phyloP scores from a whole-genome alignment of 2,329 filamentous ascomycete species.

The Stenocarpella maydis region DNA sequence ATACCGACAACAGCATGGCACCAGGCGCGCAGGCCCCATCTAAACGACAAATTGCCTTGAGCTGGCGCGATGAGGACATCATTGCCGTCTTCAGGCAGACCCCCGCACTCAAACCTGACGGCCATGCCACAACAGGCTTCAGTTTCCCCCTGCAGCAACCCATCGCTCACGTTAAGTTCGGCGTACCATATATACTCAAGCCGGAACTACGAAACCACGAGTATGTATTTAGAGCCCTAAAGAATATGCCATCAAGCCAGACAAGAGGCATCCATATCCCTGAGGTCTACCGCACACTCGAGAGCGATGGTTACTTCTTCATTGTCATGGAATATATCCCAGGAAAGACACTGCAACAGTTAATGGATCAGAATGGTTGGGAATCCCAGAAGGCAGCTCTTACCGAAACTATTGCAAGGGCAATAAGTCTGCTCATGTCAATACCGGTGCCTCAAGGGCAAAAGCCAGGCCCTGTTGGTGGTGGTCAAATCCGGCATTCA shows the following conservation, averaged over 20 bases:
- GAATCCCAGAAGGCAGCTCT: background rate
- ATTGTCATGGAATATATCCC: slow-evolving; percentile 6
- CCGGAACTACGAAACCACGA: background rate
- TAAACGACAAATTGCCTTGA: too few species aligned
- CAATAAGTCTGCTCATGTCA: slow-evolving; percentile 29
- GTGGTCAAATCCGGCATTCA: slow-evolving; percentile 5
- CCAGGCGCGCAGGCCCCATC: too few species aligned
- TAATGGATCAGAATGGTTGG: background rate
- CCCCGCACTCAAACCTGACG: background rate
- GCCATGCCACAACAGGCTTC: slow-evolving; percentile 1
- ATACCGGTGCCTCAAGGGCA: background rate
- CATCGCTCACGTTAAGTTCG: slow-evolving; percentile 2
- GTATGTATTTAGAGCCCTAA: background rate
- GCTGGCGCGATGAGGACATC: too few species aligned
- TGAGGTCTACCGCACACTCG: background rate
- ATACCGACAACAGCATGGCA: too few species aligned
- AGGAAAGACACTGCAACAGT: background rate
- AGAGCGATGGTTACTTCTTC: background rate
- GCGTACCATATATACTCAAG: background rate
- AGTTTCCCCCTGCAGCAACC: background rate
- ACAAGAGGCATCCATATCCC: background rate
- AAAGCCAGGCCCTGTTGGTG: slow-evolving; percentile 10
- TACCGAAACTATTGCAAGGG: background rate
- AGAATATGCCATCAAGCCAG: background rate
- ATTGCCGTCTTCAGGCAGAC: background rate